Base-by-base conservation (phyloP, 345 rosid species). In the Corchorus olitorius region DNA sequence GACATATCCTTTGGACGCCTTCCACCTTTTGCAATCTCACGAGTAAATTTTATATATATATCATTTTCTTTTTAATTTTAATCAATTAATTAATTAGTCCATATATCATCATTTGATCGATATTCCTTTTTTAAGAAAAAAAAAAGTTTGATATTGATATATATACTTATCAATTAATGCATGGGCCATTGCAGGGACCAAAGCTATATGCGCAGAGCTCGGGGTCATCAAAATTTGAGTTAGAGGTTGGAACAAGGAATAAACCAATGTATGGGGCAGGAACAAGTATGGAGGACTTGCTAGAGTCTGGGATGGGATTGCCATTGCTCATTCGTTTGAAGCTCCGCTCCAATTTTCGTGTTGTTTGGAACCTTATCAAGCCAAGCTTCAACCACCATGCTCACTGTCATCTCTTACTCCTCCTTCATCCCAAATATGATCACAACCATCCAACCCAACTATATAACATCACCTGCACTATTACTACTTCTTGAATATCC, bases 211-310 rank as follows among this genome's bases (percentile, higher is more conserved):
- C 88, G 0, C 82, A 79, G 54, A 87, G 86, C 56, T 74, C 83
- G 16, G 78, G 83, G 52, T 70, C 84, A 20, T 84, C 88, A 48
- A 17, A 33, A 68, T 91, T 89, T 78, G 4, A 66, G 48, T 58
- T 94, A 52, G 71, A 71, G 39, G 83, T 89, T 37, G 98, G 92
- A 63, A 87, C 92, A 19, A 84, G 66, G 83, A 91, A 86, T 79
- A 88, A 79, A 50, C 89, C 94, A 0, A 85, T 94, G 95, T 94
- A 94, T 65, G 98, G 95, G 6, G 98, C 97, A 0, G 98, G 98
- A 62, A 80, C 90, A 68, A 89, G 72, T 77, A 93, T 93, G 97
- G 77, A 86, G 54, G 98, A 93, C 83, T 68, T 94, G 90, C 82
- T 93, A 34, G 89, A 87, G 16, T 90, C 96, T 0, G 86, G 85